phyloP scores from a whole-genome alignment of 2,329 filamentous ascomycete genomes.

The Colletotrichum sidae region DNA sequence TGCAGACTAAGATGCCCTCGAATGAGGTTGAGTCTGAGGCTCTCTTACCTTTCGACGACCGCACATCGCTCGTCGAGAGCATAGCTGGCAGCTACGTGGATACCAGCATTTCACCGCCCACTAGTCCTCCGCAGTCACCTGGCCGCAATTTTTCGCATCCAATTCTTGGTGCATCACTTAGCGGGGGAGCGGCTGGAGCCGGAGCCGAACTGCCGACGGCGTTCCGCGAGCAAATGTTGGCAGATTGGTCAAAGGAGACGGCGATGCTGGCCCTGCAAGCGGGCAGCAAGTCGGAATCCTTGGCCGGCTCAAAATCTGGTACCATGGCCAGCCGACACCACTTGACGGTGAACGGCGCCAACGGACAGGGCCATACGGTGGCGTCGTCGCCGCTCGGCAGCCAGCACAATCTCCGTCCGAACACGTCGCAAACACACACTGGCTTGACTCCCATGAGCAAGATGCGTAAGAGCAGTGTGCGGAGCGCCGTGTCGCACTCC shows the following conservation, averaged over 20 bases:
- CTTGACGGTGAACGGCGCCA: constrained; percentile 65
- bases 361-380: constrained; percentile 52
- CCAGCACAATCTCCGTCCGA: constrained; percentile 62
- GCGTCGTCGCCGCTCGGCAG: constrained; percentile 63
- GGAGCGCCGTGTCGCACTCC: constrained; percentile 61
- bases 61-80: constrained; percentile 76
- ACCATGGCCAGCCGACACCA: constrained; percentile 67
- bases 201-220: constrained; percentile 71
- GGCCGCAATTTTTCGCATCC: constrained; percentile 72
- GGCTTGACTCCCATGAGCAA: constrained; percentile 51
- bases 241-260: constrained; percentile 82
- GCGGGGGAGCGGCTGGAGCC: constrained; percentile 50
- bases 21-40: constrained; percentile 71
- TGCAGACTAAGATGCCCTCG: constrained; percentile 59
- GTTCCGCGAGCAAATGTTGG: constrained; percentile 80
- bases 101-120: constrained; percentile 70
- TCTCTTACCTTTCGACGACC: constrained; percentile 80
- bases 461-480: constrained; percentile 65
- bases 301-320: constrained; percentile 79
- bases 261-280: constrained; percentile 77
- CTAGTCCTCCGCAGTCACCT: constrained; percentile 78
- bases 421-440: constrained; percentile 52
- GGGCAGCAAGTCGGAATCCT: constrained; percentile 76
- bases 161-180: constrained; percentile 64
- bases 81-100: constrained; percentile 79